Conservation (phyloP, 108 stramenopile species). For the Chaetoceros tenuissimus region DNA sequence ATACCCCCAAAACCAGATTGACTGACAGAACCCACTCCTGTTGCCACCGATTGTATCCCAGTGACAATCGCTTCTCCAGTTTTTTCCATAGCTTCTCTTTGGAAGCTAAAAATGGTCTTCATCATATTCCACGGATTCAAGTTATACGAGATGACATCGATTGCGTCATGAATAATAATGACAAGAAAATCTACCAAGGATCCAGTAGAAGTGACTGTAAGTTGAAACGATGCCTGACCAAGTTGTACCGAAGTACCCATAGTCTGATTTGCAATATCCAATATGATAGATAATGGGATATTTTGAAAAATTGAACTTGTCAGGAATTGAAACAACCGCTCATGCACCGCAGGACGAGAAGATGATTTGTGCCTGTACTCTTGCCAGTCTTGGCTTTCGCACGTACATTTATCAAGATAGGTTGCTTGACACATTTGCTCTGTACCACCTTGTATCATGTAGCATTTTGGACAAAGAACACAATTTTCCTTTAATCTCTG, state of each 20-base stretch:
- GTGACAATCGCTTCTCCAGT: slow-evolving; percentile 65
- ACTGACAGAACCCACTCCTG: slow-evolving; percentile 69
- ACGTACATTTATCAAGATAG: background rate
- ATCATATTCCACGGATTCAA: slow-evolving; percentile 54
- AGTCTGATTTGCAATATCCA: slow-evolving; percentile 41
- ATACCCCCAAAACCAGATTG: slow-evolving; percentile 22
- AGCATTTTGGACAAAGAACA: too few relatives aligned
- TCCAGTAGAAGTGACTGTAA: slow-evolving; percentile 24
- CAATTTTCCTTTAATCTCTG: slow-evolving; percentile 7
- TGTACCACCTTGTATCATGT: slow-evolving; percentile 10
- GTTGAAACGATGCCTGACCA: slow-evolving; percentile 29
- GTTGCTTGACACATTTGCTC: slow-evolving; percentile 2
- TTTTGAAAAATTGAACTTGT: slow-evolving; percentile 35
- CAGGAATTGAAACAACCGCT: slow-evolving; percentile 20
- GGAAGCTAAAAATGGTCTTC: slow-evolving; percentile 43
- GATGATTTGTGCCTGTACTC: slow-evolving; percentile 7
- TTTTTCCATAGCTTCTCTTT: slow-evolving; percentile 60
- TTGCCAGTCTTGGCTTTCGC: too few relatives aligned
- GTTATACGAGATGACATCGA: slow-evolving; percentile 28
- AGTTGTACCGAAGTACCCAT: slow-evolving; percentile 45
- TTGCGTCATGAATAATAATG: slow-evolving; percentile 12
- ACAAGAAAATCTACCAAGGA: slow-evolving; percentile 19
- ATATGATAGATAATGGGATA: slow-evolving; percentile 52
- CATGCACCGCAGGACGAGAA: background rate
- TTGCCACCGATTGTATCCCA: slow-evolving; percentile 81